phyloP scores from a whole-genome alignment of 2,329 filamentous ascomycete genomes.

The Aspergillus hiratsukae region DNA sequence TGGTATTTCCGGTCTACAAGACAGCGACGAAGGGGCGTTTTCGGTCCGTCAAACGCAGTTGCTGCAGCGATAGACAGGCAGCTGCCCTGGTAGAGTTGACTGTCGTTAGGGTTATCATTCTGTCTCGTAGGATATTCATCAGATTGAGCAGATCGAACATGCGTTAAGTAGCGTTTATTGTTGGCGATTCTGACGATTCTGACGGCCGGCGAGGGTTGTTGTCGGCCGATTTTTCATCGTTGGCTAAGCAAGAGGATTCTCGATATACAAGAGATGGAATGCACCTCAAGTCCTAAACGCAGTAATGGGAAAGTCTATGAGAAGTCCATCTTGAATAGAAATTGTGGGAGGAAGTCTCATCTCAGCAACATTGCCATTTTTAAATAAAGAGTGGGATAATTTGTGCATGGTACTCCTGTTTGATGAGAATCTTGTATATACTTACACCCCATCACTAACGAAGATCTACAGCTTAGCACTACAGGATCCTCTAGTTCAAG shows the following conservation, averaged over 20 bases:
- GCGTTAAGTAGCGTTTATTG: background rate
- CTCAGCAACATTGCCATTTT: background rate
- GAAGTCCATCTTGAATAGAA: no score
- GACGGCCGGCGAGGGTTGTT: no score
- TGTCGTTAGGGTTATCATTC: slow-evolving; percentile 25
- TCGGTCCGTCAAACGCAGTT: no score
- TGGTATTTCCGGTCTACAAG: slow-evolving; percentile 49
- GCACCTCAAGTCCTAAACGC: background rate
- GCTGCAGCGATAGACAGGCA: slow-evolving; percentile 42
- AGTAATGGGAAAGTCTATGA: no score
- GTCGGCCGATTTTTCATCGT: no score
- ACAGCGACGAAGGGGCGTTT: slow-evolving; percentile 49
- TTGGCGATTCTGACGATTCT: no score
- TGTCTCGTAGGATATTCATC: background rate
- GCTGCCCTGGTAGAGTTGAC: slow-evolving; percentile 41
- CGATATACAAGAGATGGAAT: background rate
- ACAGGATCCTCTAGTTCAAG: no score
- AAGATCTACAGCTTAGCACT: no score
- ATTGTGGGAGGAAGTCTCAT: no score
- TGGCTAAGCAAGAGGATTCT: no score
- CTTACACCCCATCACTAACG: no score
- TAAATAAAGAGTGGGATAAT: background rate
- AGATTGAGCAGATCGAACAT: background rate
- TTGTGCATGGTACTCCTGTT: background rate
- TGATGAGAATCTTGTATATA: background rate